phyloP scores from a whole-genome alignment of 2,329 filamentous ascomycete species.

The Apiospora pterosperma region DNA sequence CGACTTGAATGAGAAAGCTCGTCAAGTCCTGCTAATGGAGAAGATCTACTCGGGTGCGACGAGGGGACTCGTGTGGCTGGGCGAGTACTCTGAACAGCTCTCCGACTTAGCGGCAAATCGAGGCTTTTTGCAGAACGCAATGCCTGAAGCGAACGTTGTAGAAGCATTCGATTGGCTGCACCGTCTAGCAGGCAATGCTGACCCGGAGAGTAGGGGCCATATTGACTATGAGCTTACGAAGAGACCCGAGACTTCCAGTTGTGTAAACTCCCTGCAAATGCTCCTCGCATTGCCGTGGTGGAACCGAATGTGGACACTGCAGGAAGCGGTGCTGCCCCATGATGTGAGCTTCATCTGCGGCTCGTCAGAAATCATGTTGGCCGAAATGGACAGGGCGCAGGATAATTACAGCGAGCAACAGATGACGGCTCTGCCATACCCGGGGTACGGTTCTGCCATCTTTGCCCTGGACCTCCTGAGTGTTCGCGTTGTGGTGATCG shows the following conservation, averaged over 20 bases:
- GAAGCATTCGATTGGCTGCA: background rate
- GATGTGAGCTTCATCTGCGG: slow-evolving; percentile 6
- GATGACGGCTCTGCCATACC: background rate
- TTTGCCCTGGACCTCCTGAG: background rate
- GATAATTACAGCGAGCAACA: background rate
- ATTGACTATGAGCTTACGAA: background rate
- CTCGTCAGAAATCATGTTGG: background rate
- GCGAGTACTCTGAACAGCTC: background rate
- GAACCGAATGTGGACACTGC: slow-evolving; percentile 11
- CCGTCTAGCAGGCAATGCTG: background rate
- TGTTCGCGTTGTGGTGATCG: background rate
- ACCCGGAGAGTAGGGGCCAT: background rate
- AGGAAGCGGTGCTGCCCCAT: slow-evolving; percentile 7
- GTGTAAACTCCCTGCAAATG: background rate
- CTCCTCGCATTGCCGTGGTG: slow-evolving; percentile 4
- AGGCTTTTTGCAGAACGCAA: background rate
- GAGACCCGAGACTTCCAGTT: background rate
- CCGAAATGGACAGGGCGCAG: background rate
- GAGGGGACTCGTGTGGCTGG: slow-evolving; percentile 6
- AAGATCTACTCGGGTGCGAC: slow-evolving; percentile 7
- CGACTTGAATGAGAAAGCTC: background rate
- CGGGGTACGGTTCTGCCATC: background rate
- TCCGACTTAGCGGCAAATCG: background rate
- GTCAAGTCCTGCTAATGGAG: slow-evolving; percentile 9
- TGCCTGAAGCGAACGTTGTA: background rate